Base-by-base conservation (phyloP, 1,284 basidiomycete genomes). In the Ustilago crameri region DNA sequence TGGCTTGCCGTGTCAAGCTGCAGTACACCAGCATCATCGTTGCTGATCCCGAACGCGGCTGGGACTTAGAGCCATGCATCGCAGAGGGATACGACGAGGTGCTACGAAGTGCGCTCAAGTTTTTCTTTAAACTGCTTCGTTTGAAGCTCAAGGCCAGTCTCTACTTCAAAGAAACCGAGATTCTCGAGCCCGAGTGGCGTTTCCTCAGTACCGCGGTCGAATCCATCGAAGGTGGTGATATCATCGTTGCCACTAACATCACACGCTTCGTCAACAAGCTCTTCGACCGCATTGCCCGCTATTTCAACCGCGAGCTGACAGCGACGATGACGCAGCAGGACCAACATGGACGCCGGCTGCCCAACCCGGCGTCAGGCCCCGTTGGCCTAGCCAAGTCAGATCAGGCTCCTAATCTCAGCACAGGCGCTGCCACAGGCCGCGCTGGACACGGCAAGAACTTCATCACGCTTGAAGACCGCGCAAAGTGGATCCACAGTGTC, bases 141-240 rank as follows among this genome's bases (percentile, higher is more conserved):
- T 93, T 91, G 90, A 96, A 97, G 84, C 87, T 99, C 52, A 95
- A 95, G 85, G 92, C 91, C 67, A 92, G 91, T n/a, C 91, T 95
- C 51, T 93, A 95, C 84, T 96, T 97, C 86, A 95, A 96, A 79
- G 95, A 98, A 86, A 97, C 95, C 0, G 96, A 98, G 81, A 90
- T 98, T 23, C 87, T 98, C 30, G 96, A 99, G 83, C 91, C 91
- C 22, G 95, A 98, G 78, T 97, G 95, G 93, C 90, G 91, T 41
- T 96, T 96, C 42, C 90, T 98, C 83, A 93, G 93, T 76, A 92
- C 93, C 80, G 93, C 97, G 42, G 93, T 93, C 51, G 87, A 94
- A 82, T 92, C 91, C 38, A 91, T 95, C 22, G 87, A 90, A 22
- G 93, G 93, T 12, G 96, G 94, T 24, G 94, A 96, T 41, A 86